Conservation (phyloP, 345 rosid species). For the Eucalyptus sp. region DNA sequence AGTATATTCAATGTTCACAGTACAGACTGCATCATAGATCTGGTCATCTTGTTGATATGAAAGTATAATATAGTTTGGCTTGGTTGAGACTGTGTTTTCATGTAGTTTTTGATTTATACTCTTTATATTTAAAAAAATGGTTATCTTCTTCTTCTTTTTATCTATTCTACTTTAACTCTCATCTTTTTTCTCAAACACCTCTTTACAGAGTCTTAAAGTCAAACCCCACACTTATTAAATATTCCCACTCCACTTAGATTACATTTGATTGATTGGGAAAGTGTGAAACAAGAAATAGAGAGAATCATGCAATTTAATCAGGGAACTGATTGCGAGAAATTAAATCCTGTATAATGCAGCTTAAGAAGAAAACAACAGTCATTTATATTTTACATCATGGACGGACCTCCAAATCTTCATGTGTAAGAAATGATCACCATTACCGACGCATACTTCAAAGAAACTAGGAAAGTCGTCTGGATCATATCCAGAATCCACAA, state of each 20-base stretch:
- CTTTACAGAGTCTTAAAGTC: not conserved
- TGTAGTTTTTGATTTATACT: not conserved
- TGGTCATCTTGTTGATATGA: not conserved
- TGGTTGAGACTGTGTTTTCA: not conserved
- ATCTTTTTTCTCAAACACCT: fast-evolving
- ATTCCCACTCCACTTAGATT: not conserved
- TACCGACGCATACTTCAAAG: fast-evolving
- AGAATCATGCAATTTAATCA: not conserved
- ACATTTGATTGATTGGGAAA: fast-evolving
- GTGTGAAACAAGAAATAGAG: not conserved
- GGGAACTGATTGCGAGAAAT: not conserved
- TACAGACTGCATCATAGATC: not conserved
- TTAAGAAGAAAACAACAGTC: no score
- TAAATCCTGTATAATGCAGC: not conserved
- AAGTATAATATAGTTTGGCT: not conserved
- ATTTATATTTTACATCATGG: not conserved
- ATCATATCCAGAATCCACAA: no score
- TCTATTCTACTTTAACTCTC: fast-evolving
- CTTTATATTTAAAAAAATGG: not conserved
- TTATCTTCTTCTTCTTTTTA: not conserved
- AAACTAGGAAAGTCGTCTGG: not conserved
- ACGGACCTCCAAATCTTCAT: not conserved
- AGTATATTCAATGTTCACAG: not conserved
- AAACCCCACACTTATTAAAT: not conserved
- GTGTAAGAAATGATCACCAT: not conserved